Base-by-base conservation (phyloP, 108 stramenopile genomes). In the Skeletonema marinoi region DNA sequence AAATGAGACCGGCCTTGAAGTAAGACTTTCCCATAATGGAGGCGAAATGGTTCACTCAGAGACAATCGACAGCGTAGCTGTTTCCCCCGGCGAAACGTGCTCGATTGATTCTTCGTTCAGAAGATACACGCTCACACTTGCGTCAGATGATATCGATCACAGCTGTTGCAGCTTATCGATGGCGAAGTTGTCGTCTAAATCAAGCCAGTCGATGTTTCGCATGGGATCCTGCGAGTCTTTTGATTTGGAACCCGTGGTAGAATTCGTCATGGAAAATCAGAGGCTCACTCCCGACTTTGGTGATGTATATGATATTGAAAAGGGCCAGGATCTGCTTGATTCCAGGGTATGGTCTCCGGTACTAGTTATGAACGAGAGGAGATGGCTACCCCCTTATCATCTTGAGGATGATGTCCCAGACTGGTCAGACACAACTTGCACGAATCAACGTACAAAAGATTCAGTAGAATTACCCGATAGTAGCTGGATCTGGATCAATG, bases 401-500 rank as follows among this genome's bases (percentile, higher is more conserved):
- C 75, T 90, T 31, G 86, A 94, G 62, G 88, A 88, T 58, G 93
- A 94, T 65, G 80, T 80, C 6, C 90, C 88, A 32, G 87, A 91
- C 48, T 93, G 85, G 87, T 86, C 88, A 32, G 93, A 94, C 62
- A 85, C 85, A 84, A 94, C 90, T 11, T 86, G 85, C 46, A 81
- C 74, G 12, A 61, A 88, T 32, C 32, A 61, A 25, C 75, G 85
- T 68, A 82, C 85, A 12, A 78, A 77, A 68, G 87, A 92, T 68
- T 66, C 88, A 46, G 80, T 89, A 2, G 77, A 81, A 78, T 83
- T 94, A 48, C 93, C 93, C 7, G 86, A 90, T 71, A 83, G 61
- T 61, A 84, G 86, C 35, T 94, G 93, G 93, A 87, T 90, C 38
- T 94, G 93, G 93, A 80, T 80, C 1, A 87, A 92, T 75, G 88